phyloP scores from a whole-genome alignment of 495 filamentous ascomycete species.

The Viridothelium virens region DNA sequence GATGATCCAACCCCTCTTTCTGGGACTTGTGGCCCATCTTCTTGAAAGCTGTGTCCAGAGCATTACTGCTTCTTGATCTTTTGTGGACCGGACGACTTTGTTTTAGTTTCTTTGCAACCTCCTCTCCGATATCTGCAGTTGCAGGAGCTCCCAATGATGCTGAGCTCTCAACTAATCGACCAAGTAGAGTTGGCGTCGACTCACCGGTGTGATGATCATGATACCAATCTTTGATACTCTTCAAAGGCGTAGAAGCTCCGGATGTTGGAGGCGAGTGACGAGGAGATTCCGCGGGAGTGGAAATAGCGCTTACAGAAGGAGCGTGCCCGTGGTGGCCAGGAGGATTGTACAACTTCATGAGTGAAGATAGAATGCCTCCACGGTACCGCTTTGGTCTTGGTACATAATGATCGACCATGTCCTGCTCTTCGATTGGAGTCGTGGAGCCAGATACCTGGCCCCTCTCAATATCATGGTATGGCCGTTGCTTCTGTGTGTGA shows the following conservation, averaged over 20 bases:
- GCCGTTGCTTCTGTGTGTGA: slow-evolving; percentile 34
- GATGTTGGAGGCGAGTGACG: slow-evolving; percentile 40
- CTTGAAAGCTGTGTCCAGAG: slow-evolving; percentile 40
- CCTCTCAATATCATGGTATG: slow-evolving; percentile 20
- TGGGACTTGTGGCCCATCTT: slow-evolving; percentile 26
- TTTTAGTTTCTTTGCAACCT: slow-evolving; percentile 36
- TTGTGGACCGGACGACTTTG: slow-evolving; percentile 17
- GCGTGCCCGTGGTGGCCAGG: slow-evolving; percentile 4
- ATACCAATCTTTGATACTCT: slow-evolving; percentile 52
- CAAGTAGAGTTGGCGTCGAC: slow-evolving; percentile 42
- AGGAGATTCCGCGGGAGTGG: slow-evolving; percentile 20
- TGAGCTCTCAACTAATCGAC: slow-evolving; percentile 52
- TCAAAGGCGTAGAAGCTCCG: slow-evolving; percentile 47
- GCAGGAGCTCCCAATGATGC: slow-evolving; percentile 42
- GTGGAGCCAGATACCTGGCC: slow-evolving; percentile 49
- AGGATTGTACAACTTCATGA: slow-evolving; percentile 62
- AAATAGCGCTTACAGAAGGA: slow-evolving; percentile 15
- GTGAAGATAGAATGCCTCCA: slow-evolving; percentile 65
- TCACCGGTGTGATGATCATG: slow-evolving; percentile 47
- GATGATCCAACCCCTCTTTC: slow-evolving; percentile 45
- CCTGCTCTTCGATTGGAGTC: slow-evolving; percentile 53
- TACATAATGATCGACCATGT: slow-evolving; percentile 56
- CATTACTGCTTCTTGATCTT: slow-evolving; percentile 38
- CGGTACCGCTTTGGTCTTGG: slow-evolving; percentile 63
- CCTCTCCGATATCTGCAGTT: slow-evolving; percentile 28